phyloP scores from a whole-genome alignment of 768 basidiomycete genomes.

The Trichaptum fuscoviolaceum region DNA sequence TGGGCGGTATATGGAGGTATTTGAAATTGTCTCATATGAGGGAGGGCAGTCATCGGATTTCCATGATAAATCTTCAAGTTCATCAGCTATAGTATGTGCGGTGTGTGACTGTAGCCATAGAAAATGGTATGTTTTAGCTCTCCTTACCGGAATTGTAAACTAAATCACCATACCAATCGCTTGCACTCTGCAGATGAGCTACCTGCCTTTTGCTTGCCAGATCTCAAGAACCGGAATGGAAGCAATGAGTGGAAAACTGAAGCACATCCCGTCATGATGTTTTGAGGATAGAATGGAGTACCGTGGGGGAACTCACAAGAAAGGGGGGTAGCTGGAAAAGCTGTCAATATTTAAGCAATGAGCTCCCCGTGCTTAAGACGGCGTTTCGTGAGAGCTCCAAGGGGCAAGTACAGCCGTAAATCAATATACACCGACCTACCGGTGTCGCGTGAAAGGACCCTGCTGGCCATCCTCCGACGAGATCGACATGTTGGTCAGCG shows the following conservation, averaged over 20 bases:
- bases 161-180: background rate
- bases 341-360: background rate
- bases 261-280: background rate
- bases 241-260: background rate
- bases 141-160: no score
- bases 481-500: background rate
- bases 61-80: background rate
- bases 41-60: background rate
- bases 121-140: background rate
- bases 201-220: background rate
- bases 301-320: background rate
- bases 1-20: slow-evolving; percentile 37
- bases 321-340: background rate
- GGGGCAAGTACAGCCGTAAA: background rate
- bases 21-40: background rate
- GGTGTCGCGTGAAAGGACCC: background rate
- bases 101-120: background rate
- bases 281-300: background rate
- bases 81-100: background rate
- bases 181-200: background rate
- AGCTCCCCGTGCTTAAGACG: background rate
- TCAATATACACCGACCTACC: background rate
- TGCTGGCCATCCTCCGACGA: background rate
- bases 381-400: slow-evolving; percentile 1
- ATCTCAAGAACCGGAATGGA: background rate